These are phyloP conservation scores for Umbilicus rupestris DNA, from an alignment of 164 flowering plant species.

Conservation along the genomic window DNA sequence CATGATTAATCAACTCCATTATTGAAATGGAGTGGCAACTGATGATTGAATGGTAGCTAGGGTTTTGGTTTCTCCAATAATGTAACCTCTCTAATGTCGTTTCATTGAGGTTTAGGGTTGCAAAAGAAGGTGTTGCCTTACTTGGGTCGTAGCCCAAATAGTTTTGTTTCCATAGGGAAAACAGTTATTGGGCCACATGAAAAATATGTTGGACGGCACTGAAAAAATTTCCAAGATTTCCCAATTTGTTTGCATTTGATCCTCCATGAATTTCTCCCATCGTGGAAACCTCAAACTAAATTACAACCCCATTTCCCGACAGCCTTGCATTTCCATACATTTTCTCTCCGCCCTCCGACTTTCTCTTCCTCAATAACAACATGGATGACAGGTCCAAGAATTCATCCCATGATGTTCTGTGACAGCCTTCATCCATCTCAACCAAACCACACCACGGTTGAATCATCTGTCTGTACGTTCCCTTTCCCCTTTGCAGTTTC, in stretches of 20 bases:
- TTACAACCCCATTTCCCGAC: constrained; percentile 1
- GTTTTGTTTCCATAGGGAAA: too few species aligned
- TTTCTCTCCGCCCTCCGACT: background rate
- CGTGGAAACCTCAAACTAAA: background rate
- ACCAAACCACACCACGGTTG: background rate
- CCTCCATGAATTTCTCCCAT: background rate
- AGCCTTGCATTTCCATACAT: constrained; percentile 3
- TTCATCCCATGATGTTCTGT: background rate
- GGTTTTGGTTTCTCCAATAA: too few species aligned
- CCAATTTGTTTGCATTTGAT: background rate
- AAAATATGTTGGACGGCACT: background rate
- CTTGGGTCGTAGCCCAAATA: too few species aligned
- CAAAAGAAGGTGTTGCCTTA: too few species aligned
- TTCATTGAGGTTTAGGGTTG: too few species aligned
- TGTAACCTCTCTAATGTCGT: too few species aligned
- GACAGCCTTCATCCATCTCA: background rate
- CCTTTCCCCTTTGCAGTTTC: background rate
- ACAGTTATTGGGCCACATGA: too few species aligned
- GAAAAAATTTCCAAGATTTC: background rate
- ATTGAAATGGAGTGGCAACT: too few species aligned
- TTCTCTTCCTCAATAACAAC: background rate
- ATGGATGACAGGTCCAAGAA: background rate
- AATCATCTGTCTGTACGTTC: background rate
- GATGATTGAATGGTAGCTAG: too few species aligned
- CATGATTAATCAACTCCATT: too few species aligned